Conservation (phyloP, 352 stramenopile genomes). For the Phytophthora megakarya region DNA sequence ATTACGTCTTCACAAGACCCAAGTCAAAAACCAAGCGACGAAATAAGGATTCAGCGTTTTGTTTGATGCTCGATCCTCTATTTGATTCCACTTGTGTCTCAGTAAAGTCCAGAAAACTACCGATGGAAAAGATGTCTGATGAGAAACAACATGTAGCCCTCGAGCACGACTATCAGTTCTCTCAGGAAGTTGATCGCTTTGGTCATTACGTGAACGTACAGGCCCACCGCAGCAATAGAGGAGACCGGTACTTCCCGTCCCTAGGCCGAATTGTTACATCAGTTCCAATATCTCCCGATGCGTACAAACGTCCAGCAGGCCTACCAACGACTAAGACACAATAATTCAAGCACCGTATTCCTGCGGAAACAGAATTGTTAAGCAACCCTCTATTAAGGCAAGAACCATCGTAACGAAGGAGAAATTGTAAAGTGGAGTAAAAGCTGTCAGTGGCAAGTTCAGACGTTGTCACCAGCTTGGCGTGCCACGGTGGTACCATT, state of each 20-base stretch:
- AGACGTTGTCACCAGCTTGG: constrained; percentile 17
- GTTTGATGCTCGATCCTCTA: constrained; percentile 71
- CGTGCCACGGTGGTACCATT: constrained; percentile 28
- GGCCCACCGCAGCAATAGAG: constrained; percentile 34
- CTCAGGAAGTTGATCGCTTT: constrained; percentile 49
- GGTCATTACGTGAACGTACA: constrained; percentile 60
- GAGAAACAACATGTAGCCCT: constrained; percentile 7
- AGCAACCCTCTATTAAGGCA: constrained; percentile 27
- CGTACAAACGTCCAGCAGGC: constrained; percentile 7
- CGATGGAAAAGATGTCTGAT: not conserved
- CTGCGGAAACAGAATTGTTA: not conserved
- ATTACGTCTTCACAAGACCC: constrained; percentile 58
- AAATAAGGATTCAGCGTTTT: constrained; percentile 29
- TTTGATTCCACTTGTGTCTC: constrained; percentile 45
- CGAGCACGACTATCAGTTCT: constrained; percentile 32
- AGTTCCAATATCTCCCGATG: constrained; percentile 18
- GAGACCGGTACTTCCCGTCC: constrained; percentile 56
- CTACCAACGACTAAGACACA: not conserved
- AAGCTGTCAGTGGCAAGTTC: not conserved
- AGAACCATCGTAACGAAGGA: not conserved
- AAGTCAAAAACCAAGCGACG: constrained; percentile 36
- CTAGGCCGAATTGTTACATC: constrained; percentile 45
- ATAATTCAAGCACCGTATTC: not conserved
- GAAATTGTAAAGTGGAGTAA: too few relatives aligned
- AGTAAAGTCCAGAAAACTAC: constrained; percentile 10